Evolutionary conservation across 192 early-diverging fungal genomes (phyloP), one percentile per base, ranked within the genome.

Genomic region (Rhizophlyctis rosea): DNA sequence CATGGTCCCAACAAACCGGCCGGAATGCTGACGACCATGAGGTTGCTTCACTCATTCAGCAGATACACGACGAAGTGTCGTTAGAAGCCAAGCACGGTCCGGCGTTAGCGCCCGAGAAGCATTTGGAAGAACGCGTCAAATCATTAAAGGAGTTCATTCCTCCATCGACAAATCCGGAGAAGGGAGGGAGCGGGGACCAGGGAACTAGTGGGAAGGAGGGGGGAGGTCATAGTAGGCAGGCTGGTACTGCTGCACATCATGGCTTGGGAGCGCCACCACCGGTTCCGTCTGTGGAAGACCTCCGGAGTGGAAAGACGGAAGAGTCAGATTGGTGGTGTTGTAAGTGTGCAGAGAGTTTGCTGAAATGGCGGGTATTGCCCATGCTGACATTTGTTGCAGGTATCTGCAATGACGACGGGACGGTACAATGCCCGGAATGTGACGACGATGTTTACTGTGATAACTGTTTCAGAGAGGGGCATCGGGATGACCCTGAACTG

Each of bases 371-470:
- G n/a, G 50, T 51, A 14, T 51, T 31, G 1, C 1, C 47, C 16
- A 23, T 34, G 21, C 23, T n/a, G n/a, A n/a, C n/a, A n/a, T n/a
- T n/a, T n/a, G n/a, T n/a, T n/a, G 7, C 21, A 25, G 65, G 85
- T 49, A 73, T 87, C 13, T 87, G 85, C 63, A 83, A 81, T 54
- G 83, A 87, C 13, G 85, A 87, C 57, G 82, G 80, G 1, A 76
- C 72, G 4, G 65, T 84, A 55, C 61, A 55, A n/a, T 87, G 85
- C 70, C 57, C 62, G 30, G 79, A 78, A 18, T 87, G 85, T 60
- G 85, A 87, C 24, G 73, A 83, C 61, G 85, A 85, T 51, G 34
- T 76, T 35, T 87, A 85, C 34, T 87, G 82, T 39, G 48, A 68
- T 28, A 58, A 54, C 3, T 87, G 85, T 39, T 87, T 83, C 68